Evolutionary conservation across 352 stramenopile genomes (phyloP).

Genomic region (Phytopythium kandeliae): DNA sequence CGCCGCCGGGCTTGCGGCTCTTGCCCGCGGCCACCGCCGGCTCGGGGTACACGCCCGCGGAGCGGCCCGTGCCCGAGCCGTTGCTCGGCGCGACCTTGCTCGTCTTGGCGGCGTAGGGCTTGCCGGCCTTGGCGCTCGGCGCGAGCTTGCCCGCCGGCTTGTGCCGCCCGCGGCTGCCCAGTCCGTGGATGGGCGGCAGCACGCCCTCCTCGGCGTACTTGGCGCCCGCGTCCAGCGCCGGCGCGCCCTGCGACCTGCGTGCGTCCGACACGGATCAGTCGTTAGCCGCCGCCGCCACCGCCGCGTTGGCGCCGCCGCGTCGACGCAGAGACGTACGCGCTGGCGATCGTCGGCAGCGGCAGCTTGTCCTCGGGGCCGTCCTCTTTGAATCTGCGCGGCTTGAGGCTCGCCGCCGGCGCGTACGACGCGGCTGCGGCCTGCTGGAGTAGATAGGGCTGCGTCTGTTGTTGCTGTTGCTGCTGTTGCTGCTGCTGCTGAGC

Average conservation of each 20-base stretch:
- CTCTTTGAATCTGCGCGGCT: constrained; percentile 45
- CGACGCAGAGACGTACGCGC: constrained; percentile 16
- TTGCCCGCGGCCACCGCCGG: constrained; percentile 7
- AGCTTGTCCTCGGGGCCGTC: constrained; percentile 43
- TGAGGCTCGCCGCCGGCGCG: constrained; percentile 20
- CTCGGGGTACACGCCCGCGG: constrained; percentile 21
- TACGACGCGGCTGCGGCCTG: too few species aligned
- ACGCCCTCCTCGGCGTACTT: constrained; percentile 35
- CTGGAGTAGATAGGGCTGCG: too few species aligned
- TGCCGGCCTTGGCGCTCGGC: constrained; percentile 14
- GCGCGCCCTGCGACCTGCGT: constrained; percentile 14
- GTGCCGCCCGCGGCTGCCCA: constrained; percentile 3
- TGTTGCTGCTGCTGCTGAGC: constrained; percentile 27
- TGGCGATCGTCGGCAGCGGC: constrained; percentile 51
- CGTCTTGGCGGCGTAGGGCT: constrained; percentile 18
- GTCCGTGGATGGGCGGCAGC: constrained; percentile 42
- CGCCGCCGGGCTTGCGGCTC: constrained; percentile 18
- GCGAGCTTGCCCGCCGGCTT: constrained; percentile 25
- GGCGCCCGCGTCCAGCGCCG: constrained; percentile 11
- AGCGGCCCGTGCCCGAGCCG: constrained; percentile 27
- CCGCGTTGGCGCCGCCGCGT: neutral
- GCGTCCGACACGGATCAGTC: neutral
- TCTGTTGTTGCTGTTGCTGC: constrained; percentile 15
- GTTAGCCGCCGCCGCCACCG: neutral
- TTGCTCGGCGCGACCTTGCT: constrained; percentile 17